phyloP scores from a whole-genome alignment of 192 early-diverging fungal species.

The Martensiomyces pterosporus region DNA sequence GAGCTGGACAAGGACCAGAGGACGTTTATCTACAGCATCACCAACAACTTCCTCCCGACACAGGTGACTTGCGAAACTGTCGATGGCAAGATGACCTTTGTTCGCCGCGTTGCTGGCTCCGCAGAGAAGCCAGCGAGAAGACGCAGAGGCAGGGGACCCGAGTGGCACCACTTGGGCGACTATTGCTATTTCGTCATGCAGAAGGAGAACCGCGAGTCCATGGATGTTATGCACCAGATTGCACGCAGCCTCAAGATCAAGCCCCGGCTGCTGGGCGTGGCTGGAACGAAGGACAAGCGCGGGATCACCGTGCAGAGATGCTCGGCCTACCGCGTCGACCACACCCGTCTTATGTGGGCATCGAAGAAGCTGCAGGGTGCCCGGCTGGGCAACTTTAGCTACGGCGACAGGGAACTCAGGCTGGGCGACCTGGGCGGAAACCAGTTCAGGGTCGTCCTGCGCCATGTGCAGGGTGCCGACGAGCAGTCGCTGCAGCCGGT shows the following conservation, averaged over 20 bases:
- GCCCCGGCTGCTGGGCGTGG: constrained; percentile 66
- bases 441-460: constrained; percentile 80
- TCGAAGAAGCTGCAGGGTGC: constrained; percentile 17
- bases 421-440: constrained; percentile 89
- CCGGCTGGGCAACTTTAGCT: constrained; percentile 73
- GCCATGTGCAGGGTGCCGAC: constrained; percentile 55
- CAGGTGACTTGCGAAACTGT: constrained; percentile 37
- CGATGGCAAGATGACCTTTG: constrained; percentile 33
- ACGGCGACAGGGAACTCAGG: constrained; percentile 58
- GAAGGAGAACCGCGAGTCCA: constrained; percentile 93
- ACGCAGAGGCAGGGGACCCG: constrained; percentile 1
- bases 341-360: constrained; percentile 17
- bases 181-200: constrained; percentile 82
- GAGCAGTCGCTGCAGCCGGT: constrained; percentile 51
- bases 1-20: constrained; percentile 31
- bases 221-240: constrained; percentile 68
- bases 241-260: constrained; percentile 11
- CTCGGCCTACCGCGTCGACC: constrained; percentile 60
- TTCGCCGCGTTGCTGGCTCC: constrained; percentile 1
- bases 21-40: constrained; percentile 39
- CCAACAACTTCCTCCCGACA: constrained; percentile 45
- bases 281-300: constrained; percentile 94
- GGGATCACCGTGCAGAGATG: constrained; percentile 84
- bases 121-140: background rate
- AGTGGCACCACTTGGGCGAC: constrained; percentile 65